Conservation (phyloP, 305 asterid genomes). For the Plantago coronopus region DNA sequence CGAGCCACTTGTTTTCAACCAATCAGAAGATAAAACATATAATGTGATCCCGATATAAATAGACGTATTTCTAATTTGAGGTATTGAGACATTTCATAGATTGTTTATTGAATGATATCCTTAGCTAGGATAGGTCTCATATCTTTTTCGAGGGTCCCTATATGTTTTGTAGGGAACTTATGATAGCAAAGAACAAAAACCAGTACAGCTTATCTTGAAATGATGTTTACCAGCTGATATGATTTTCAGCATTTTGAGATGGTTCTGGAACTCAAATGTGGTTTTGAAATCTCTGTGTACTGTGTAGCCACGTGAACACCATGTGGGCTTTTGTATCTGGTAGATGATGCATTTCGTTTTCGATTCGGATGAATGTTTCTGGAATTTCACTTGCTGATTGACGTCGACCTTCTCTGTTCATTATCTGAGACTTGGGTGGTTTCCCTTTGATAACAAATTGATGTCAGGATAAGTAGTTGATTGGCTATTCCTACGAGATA, state of each 20-base stretch:
- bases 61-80: slow-evolving; percentile 2
- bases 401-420: too few species aligned
- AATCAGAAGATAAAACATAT: neutral
- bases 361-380: too few species aligned
- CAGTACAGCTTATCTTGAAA: slow-evolving; percentile 3
- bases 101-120: neutral
- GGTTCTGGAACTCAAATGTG: neutral
- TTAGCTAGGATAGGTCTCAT: neutral
- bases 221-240: neutral
- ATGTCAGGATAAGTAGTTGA: too few species aligned
- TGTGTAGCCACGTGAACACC: neutral
- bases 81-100: neutral
- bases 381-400: too few species aligned
- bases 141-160: slow-evolving; percentile 7
- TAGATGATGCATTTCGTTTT: neutral
- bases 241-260: too few species aligned
- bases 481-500: too few species aligned
- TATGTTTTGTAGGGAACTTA: neutral
- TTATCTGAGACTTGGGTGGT: too few species aligned
- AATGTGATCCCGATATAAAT: neutral
- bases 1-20: neutral
- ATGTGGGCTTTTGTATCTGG: neutral
- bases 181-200: neutral
- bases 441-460: too few species aligned
- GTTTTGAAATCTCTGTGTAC: too few species aligned